Conservation (phyloP, 176 grass and related monocot species). For the Musa beccarii region DNA sequence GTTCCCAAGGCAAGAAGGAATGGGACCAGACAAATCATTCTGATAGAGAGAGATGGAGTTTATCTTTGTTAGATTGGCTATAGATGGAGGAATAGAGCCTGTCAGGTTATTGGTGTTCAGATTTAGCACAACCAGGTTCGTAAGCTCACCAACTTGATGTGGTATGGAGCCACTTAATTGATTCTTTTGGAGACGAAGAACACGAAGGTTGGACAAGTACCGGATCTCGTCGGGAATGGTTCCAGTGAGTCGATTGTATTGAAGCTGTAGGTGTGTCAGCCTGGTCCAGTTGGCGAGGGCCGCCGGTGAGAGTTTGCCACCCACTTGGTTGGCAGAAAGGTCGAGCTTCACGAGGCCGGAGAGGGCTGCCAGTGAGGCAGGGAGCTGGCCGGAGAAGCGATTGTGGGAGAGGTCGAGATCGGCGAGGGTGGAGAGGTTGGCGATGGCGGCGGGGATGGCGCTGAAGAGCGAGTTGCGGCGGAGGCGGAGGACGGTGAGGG, state of each 20-base stretch:
- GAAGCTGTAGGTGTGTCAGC: background rate
- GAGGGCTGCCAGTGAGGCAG: background rate
- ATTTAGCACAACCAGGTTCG: background rate
- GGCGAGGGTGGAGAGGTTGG: background rate
- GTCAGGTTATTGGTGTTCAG: background rate
- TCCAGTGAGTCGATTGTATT: background rate
- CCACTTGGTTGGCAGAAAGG: background rate
- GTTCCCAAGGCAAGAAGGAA: background rate
- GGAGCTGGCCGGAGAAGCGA: background rate
- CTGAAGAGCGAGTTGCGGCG: background rate
- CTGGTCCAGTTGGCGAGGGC: background rate
- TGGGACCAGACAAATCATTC: background rate
- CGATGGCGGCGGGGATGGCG: background rate
- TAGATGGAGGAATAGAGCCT: background rate
- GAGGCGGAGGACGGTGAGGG: background rate
- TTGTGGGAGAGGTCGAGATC: conserved; percentile 9
- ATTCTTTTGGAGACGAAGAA: background rate
- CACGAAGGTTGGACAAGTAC: background rate
- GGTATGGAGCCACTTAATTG: background rate
- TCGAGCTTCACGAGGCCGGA: background rate
- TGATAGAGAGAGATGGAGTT: background rate
- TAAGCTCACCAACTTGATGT: background rate
- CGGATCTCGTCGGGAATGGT: background rate
- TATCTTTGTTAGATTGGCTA: background rate
- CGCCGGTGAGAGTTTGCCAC: background rate